Evolutionary conservation across 1,284 basidiomycete species (phyloP), one percentile per base, ranked within the genome.

Genomic region (Cutaneotrichosporon spelunceum): DNA sequence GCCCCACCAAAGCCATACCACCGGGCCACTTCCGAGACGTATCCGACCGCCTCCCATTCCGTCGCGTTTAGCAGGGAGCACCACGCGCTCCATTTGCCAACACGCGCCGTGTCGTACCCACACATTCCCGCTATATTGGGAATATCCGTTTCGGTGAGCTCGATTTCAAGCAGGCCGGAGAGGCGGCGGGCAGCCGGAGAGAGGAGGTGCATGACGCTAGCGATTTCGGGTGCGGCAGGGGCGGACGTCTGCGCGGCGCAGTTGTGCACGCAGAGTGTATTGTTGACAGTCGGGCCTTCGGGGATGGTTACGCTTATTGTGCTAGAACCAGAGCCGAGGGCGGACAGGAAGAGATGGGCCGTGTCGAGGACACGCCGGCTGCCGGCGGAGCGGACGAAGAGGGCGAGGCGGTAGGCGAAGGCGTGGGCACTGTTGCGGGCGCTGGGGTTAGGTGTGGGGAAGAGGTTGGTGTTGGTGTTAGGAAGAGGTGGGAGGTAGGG

Each of bases 1-100:
- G 88, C 53, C 79, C 70, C 63, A 29, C 75, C 74, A n/a, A 75
- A 72, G 27, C 70, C 82, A 73, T 93, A 91, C 76, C 85, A 93
- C 74, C 91, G 89, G 70, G 85, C 84, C 10, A 93, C 76, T 72
- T 93, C 90, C 4, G 83, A 83, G 45, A 79, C 83, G 75, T 93
- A 90, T 60, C 88, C 87, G 66, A 86, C 87, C 1, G 80, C 80
- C 21, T 79, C 78, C 73, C 87, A 91, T 56, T 88, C 87, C 0
- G 81, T 72, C 10, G 72, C 57, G 0, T 75, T 75, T 72, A 93
- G 91, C 7, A 92, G 65, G 4, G 72, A 72, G 73, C 92, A 94
- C 81, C 89, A 92, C 0, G 82, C 83, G 68, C 88, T 89, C 54
- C 83, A 78, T 1, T 61, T 68, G 14, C 64, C 71, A 13, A 24